Evolutionary conservation across 139 green algal species (phyloP), one percentile per base, ranked within the genome.

Genomic region (Picochlorum sp.): DNA sequence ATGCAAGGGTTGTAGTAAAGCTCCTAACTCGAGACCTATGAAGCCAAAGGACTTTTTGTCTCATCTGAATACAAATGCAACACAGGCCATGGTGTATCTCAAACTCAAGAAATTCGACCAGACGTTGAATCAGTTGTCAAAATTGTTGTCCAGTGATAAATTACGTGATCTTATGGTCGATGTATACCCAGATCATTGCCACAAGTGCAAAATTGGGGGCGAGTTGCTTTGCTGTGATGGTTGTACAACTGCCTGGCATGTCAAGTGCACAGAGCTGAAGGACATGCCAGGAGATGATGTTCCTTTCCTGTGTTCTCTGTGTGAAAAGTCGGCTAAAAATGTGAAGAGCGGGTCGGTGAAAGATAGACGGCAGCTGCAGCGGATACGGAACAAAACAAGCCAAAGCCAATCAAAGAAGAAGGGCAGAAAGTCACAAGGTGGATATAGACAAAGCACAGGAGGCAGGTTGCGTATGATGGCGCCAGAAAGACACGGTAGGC

Each of bases 151-250:
- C 57, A 65, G 30, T 18, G 56, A 63, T 9, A 68, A 80, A 45
- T 59, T 76, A 54, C 49, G 51, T 6, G 56, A 37, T 18, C 47
- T 28, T n/a, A 65, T 49, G 45, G 28, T 14, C 2, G 80, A 86
- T 65, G 62, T 75, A 54, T 72, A 84, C 51, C 72, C 75, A 61
- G 69, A 69, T 58, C 62, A 71, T 11, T 88, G 82, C 69, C 47
- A 74, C 14, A 58, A 61, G 2, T 84, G 78, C 72, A 70, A 60
- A 50, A 34, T 68, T 44, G 72, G 56, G 8, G 77, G 69, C 4
- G 65, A 78, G 49, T 72, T 85, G 18, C 49, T 84, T 18, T 75
- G 63, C 59, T 85, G 79, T 68, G 71, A 77, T 51, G 76, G 69
- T 13, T 85, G 79, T 74, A 68, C 64, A 13, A 50, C 67, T 28